Evolutionary conservation across 176 grass and related monocot species (phyloP).

Genomic region (barley (Hordeum vulgare)): MorexV3_pseudomolecules_assembly NC_058519.1:36826905-36827404

Average conservation of each 20-base stretch:
- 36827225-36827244: slow-evolving; percentile 38
- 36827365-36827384: not conserved
- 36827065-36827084: not conserved
- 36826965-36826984: not conserved
- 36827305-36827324: not conserved
- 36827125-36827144: not conserved
- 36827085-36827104: not conserved
- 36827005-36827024: slow-evolving; percentile 25
- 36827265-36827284: slow-evolving; percentile 98
- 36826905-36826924: not conserved
- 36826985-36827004: not conserved
- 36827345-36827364: slow-evolving; percentile 5
- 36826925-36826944: slow-evolving; percentile 13
- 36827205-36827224: slow-evolving; percentile 41
- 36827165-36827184: slow-evolving; percentile 17
- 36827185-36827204: slow-evolving; percentile 24
- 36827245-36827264: slow-evolving; percentile 92
- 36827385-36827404: not conserved
- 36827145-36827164: slow-evolving; percentile 2
- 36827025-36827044: slow-evolving; percentile 37
- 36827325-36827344: slow-evolving; percentile 6
- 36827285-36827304: not conserved
- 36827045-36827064: slow-evolving; percentile 20
- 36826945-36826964: slow-evolving; percentile 44
- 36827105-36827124: not conserved